Evolutionary conservation across 306 rosid genomes (phyloP).

Genomic region (Dalbergia cultrata): DNA sequence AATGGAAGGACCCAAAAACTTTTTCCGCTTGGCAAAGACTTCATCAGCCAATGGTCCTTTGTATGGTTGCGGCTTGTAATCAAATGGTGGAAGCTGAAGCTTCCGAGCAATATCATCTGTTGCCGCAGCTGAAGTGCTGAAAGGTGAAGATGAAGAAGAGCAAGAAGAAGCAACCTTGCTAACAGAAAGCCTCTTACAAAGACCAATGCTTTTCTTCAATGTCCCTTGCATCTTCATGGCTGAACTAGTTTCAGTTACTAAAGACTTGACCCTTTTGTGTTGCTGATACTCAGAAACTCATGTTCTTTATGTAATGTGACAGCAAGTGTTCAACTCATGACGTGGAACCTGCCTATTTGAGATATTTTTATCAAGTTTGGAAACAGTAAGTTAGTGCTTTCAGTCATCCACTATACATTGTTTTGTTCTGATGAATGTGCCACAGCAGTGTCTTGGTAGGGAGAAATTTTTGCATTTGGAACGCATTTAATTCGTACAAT

Average conservation of each 20-base stretch:
- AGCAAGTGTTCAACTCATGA: neutral
- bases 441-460: neutral
- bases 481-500: no score
- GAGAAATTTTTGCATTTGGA: no score
- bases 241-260: neutral
- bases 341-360: neutral
- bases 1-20: constrained; percentile 78
- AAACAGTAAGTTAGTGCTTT: neutral
- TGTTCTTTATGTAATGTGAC: neutral
- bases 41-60: constrained; percentile 68
- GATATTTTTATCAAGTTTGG: neutral
- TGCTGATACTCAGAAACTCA: neutral
- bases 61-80: constrained; percentile 65
- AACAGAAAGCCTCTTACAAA: constrained; percentile 34
- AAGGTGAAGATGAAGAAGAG: neutral
- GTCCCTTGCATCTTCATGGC: constrained; percentile 64
- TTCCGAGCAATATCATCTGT: constrained; percentile 8
- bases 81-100: constrained; percentile 62
- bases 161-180: constrained; percentile 44
- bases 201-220: constrained; percentile 53
- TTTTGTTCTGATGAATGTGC: neutral
- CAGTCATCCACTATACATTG: neutral
- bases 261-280: neutral
- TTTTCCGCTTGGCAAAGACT: constrained; percentile 68
- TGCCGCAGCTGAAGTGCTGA: constrained; percentile 30